Conservation (phyloP, 2,329 filamentous ascomycete genomes). For the Ceratocystis diversiconidia region DNA sequence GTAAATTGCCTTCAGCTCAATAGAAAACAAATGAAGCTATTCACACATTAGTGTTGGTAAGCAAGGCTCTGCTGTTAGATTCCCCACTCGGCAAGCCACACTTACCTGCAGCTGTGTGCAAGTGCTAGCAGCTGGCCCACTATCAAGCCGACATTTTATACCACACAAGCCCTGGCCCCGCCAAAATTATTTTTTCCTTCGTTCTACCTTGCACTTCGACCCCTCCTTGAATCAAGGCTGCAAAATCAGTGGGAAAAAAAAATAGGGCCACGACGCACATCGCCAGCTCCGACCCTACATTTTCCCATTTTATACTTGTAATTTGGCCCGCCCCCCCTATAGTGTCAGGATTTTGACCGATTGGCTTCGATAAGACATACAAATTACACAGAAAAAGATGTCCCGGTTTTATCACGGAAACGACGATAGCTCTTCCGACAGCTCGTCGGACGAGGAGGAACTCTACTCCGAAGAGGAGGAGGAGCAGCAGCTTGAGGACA, state of each 20-base stretch:
- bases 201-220: conserved; percentile 16
- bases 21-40: neutral
- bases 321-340: conserved; percentile 2
- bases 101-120: neutral
- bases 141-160: conserved; percentile 13
- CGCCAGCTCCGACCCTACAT: conserved; percentile 16
- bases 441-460: conserved; percentile 90
- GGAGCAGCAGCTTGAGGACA: conserved; percentile 33
- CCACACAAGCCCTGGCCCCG: conserved; percentile 19
- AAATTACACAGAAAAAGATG: conserved; percentile 35
- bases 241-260: conserved; percentile 16
- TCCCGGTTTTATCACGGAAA: conserved; percentile 95
- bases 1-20: neutral
- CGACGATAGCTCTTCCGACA: conserved; percentile 86
- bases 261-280: conserved; percentile 17
- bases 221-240: conserved; percentile 17
- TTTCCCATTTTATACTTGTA: conserved; percentile 14
- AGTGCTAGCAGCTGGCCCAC: conserved; percentile 8
- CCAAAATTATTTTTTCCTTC: conserved; percentile 18
- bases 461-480: conserved; percentile 72
- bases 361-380: neutral
- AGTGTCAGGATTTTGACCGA: neutral
- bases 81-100: conserved; percentile 2
- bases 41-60: neutral
- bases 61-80: neutral